These are phyloP conservation scores for Linaria vulgaris DNA, from an alignment of 257 asterid genomes.

Conservation along the genomic window DNA sequence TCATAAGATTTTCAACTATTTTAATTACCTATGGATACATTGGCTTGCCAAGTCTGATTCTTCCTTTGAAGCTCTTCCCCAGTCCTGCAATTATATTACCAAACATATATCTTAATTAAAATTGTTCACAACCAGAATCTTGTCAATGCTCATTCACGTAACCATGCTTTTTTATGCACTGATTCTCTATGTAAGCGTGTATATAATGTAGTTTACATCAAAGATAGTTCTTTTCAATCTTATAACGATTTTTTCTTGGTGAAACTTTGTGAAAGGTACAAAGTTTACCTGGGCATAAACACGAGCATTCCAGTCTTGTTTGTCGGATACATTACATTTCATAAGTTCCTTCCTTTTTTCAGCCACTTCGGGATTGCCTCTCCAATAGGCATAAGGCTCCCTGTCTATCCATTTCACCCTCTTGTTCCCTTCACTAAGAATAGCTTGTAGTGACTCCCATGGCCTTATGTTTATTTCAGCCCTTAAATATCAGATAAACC, in stretches of 20 bases:
- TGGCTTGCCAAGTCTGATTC: slow-evolving; percentile 74
- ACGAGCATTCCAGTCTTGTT: slow-evolving; percentile 87
- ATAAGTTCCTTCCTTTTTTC: slow-evolving; percentile 65
- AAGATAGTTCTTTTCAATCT: no score
- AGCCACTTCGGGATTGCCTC: slow-evolving; percentile 66
- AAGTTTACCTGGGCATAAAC: slow-evolving; percentile 62
- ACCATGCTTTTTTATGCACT: not conserved
- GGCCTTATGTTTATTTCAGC: slow-evolving; percentile 83
- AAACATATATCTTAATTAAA: no score
- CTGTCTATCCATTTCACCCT: slow-evolving; percentile 63
- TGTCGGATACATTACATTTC: slow-evolving; percentile 67
- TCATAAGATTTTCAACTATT: no score
- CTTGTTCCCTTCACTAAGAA: slow-evolving; percentile 53
- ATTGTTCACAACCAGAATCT: no score
- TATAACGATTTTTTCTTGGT: no score
- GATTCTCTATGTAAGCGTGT: not conserved
- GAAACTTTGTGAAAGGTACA: not conserved
- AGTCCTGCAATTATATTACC: slow-evolving; percentile 45
- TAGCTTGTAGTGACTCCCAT: slow-evolving; percentile 58
- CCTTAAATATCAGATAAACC: slow-evolving; percentile 38
- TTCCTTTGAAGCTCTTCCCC: slow-evolving; percentile 54
- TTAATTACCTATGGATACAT: slow-evolving; percentile 63
- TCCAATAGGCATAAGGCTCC: slow-evolving; percentile 90
- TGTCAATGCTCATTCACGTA: no score
- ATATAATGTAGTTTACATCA: no score